phyloP scores from a whole-genome alignment of 2,329 filamentous ascomycete species.

The Exophiala bonariae region DNA sequence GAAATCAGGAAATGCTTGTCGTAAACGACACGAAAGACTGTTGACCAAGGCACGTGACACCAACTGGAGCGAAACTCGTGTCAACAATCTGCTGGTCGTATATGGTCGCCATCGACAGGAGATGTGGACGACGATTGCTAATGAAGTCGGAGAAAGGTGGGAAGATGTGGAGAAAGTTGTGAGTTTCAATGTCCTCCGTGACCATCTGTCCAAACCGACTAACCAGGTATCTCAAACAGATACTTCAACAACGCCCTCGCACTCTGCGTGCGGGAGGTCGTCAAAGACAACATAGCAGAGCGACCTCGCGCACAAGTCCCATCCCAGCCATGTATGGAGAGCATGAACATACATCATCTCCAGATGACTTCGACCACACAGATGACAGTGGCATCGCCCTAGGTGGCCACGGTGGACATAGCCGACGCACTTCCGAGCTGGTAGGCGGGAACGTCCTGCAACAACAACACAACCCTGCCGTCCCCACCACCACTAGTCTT shows the following conservation, averaged over 20 bases:
- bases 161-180: constrained; percentile 79
- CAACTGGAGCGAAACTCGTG: constrained; percentile 75
- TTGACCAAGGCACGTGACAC: constrained; percentile 71
- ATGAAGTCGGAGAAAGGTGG: constrained; percentile 58
- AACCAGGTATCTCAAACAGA: constrained; percentile 10
- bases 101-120: constrained; percentile 74
- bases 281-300: constrained; percentile 13
- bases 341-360: constrained; percentile 13
- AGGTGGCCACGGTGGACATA: constrained; percentile 11
- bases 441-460: neutral
- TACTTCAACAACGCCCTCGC: constrained; percentile 75
- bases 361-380: constrained; percentile 20
- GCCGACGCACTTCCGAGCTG: constrained; percentile 22
- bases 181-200: constrained; percentile 21
- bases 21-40: constrained; percentile 82
- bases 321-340: constrained; percentile 12
- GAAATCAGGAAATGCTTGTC: constrained; percentile 80
- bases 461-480: constrained; percentile 2
- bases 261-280: constrained; percentile 52
- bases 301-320: constrained; percentile 21
- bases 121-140: constrained; percentile 76
- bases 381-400: constrained; percentile 29
- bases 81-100: constrained; percentile 72
- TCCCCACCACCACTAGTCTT: constrained; percentile 10
- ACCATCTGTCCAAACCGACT: neutral